Conservation (phyloP, 2,329 filamentous ascomycete genomes). For the Apiospora phragmitis region DNA sequence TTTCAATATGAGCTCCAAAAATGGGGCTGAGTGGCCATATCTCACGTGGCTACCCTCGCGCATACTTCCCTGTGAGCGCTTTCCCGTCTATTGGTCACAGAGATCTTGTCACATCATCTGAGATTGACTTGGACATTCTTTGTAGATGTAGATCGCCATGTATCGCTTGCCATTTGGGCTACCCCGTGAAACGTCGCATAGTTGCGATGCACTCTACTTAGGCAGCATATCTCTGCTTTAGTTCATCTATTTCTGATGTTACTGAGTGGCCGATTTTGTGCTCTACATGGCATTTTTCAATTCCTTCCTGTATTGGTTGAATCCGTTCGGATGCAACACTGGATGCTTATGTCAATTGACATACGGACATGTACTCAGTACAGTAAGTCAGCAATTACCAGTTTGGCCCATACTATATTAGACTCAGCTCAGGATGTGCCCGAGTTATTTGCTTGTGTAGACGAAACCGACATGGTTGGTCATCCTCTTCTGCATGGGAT, state of each 20-base stretch:
- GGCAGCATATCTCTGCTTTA: not conserved
- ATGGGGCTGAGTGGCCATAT: not conserved
- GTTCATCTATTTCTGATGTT: not conserved
- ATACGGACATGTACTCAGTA: not conserved
- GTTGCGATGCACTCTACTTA: not conserved
- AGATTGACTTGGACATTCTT: not conserved
- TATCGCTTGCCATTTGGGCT: not conserved
- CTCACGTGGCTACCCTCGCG: not conserved
- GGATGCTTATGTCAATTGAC: not conserved
- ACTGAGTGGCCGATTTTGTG: not conserved
- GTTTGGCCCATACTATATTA: not conserved
- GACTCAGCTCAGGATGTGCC: not conserved
- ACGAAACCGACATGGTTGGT: not conserved
- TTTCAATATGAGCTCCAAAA: not conserved
- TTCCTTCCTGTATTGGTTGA: not conserved
- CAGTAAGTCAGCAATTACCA: not conserved
- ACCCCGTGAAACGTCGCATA: too few relatives aligned
- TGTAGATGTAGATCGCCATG: not conserved
- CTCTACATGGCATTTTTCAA: too few relatives aligned
- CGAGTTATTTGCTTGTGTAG: not conserved
- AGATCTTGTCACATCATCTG: not conserved
- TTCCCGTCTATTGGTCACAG: not conserved
- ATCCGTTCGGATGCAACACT: not conserved
- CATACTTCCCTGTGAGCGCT: not conserved
- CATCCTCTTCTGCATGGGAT: not conserved